Base-by-base conservation (phyloP, 2,329 filamentous ascomycete genomes). In the Pyrenophora seminiperda region DNA sequence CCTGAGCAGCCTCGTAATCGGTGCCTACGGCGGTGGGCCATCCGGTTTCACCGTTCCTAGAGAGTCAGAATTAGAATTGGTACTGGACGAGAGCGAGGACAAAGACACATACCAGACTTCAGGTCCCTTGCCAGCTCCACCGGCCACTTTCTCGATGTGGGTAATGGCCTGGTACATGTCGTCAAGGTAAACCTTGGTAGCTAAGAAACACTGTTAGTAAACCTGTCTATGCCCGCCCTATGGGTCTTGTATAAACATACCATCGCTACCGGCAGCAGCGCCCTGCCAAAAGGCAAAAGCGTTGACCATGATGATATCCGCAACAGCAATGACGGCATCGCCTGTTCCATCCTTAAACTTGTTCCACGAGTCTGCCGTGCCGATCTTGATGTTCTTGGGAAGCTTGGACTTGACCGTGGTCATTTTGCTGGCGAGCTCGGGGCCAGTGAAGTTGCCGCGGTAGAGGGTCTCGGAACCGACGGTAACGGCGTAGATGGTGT, bases 221-320 rank as follows among this genome's bases (percentile, higher is more conserved):
- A 13, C 6, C 11, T n/a, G 7, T 41, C 5, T 17, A 11, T 20
- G 9, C 24, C 9, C 10, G 4, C 2, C 10, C 24, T 9, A 11
- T 27, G 9, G 24, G 2, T 10, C 3, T 27, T 2, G 9, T 27
- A 3, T 3, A 27, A 34, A 43, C 41, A 82, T 82, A 27, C 83
- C 82, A 62, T 86, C 83, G 48, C 75, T 73, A 54, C 81, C 81
- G 37, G 75, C 75, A 66, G 81, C 79, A 66, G 81, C 79, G 33
- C 81, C 84, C 71, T 90, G 87, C 87, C 87, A 89, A 79, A 88
- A 90, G 24, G 83, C 81, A 68, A 90, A 90, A 19, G 84, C 87
- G 66, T 90, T 89, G 68, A 82, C 78, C 53, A 90, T 76, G 48
- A 86, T 74, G 50, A 89, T 78, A 47, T 81, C 82, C 42, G 87